A percentile compares a stretch with the other conserved stretches of the same genome.
These are phyloP conservation scores for Alternaria triticina DNA, from an alignment of 2,329 filamentous ascomycete species.

Conservation along the genomic window DNA sequence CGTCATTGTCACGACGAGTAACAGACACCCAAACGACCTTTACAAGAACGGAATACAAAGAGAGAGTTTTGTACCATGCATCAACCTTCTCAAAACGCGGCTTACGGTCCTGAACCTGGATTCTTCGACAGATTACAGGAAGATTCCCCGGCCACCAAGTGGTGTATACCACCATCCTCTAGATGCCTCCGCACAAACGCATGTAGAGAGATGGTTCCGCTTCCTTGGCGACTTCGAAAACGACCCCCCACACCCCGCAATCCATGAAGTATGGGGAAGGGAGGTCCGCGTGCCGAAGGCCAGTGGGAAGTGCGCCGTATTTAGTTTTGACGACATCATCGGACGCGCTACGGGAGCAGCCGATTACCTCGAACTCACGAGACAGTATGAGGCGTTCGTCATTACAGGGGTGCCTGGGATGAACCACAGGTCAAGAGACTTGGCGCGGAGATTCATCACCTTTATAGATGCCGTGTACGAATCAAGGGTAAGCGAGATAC, in stretches of 20 bases:
- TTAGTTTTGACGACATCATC: slow-evolving; percentile 92
- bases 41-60: slow-evolving; percentile 99
- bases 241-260: slow-evolving; percentile 77
- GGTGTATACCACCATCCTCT: slow-evolving; percentile 93
- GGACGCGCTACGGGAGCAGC: slow-evolving; percentile 87
- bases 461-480: slow-evolving; percentile 98
- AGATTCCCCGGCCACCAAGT: slow-evolving; percentile 89
- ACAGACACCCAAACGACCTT: slow-evolving; percentile 92
- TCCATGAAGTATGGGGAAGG: slow-evolving; percentile 89
- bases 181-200: slow-evolving; percentile 75
- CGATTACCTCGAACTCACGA: slow-evolving; percentile 91
- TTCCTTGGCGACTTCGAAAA: slow-evolving; percentile 85
- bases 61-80: slow-evolving; percentile 93
- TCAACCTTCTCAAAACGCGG: slow-evolving; percentile 83
- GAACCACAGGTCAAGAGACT: slow-evolving; percentile 83
- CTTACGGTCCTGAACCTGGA: slow-evolving; percentile 93
- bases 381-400: slow-evolving; percentile 90
- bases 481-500: slow-evolving; percentile 54
- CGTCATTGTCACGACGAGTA: slow-evolving; percentile 93
- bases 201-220: slow-evolving; percentile 93
- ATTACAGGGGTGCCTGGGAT: slow-evolving; percentile 91
- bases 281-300: slow-evolving; percentile 87
- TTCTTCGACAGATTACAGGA: slow-evolving; percentile 94
- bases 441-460: slow-evolving; percentile 92
- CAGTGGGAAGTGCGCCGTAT: slow-evolving; percentile 86